A percentile compares a stretch with the other conserved stretches of the same genome.
phyloP scores from a whole-genome alignment of 2,329 filamentous ascomycete genomes.

The Colletotrichum godetiae region DNA sequence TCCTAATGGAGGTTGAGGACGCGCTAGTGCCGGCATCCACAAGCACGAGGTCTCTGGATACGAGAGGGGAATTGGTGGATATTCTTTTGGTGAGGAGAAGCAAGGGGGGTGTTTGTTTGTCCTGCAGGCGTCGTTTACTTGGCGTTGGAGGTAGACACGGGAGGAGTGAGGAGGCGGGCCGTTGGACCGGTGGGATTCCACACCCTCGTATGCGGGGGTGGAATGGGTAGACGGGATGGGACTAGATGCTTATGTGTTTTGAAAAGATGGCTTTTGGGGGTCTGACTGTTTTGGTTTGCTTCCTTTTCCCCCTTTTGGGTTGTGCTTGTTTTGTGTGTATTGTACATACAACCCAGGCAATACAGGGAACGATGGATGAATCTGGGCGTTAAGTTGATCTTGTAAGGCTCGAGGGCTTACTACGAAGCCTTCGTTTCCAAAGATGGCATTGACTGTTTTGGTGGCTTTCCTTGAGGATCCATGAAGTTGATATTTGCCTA shows the following conservation, averaged over 20 bases:
- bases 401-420: too few relatives aligned
- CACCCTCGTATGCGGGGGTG: neutral
- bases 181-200: conserved; percentile 5
- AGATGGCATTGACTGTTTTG: too few relatives aligned
- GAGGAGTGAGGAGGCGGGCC: conserved; percentile 9
- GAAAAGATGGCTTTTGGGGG: too few relatives aligned
- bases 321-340: neutral
- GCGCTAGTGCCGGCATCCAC: conserved; percentile 14
- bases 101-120: neutral
- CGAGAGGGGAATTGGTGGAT: neutral
- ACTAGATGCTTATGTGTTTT: neutral
- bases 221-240: neutral
- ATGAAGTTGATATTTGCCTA: too few relatives aligned
- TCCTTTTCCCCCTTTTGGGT: neutral
- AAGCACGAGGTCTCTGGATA: neutral
- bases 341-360: neutral
- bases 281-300: neutral
- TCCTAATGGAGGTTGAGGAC: neutral
- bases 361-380: neutral
- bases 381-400: too few relatives aligned
- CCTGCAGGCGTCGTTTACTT: neutral
- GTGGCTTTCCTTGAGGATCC: too few relatives aligned
- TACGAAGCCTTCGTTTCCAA: too few relatives aligned
- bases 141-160: neutral
- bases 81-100: neutral